These are phyloP conservation scores for Elongisporangium undulatum DNA, from an alignment of 352 stramenopile species.

Conservation along the genomic window DNA sequence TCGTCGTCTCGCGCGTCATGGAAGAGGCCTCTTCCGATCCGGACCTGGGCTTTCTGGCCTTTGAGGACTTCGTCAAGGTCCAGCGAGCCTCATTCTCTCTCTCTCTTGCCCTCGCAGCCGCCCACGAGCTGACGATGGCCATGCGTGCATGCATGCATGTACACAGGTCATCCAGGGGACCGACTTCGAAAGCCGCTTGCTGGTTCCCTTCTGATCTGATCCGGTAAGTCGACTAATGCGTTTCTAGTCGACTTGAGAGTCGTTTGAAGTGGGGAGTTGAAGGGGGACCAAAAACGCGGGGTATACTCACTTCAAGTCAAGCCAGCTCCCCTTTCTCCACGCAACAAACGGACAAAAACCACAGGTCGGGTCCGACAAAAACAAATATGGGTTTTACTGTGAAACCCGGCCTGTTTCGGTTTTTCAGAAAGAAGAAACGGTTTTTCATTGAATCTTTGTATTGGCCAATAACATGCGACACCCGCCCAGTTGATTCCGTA, in stretches of 20 bases:
- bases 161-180: constrained; percentile 46
- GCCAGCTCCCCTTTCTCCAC: neutral
- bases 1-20: constrained; percentile 38
- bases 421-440: neutral
- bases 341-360: neutral
- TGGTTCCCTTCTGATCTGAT: constrained; percentile 41
- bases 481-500: neutral
- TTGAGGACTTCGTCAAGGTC: constrained; percentile 63
- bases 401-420: neutral
- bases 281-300: neutral
- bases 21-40: constrained; percentile 49
- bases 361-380: neutral
- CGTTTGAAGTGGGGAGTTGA: neutral
- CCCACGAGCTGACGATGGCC: constrained; percentile 7
- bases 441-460: neutral
- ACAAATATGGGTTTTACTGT: neutral
- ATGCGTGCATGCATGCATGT: constrained; percentile 3
- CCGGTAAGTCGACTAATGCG: neutral
- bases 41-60: constrained; percentile 38
- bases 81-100: constrained; percentile 1
- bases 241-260: neutral
- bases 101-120: neutral
- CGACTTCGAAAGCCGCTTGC: constrained; percentile 55
- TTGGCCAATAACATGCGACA: neutral
- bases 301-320: neutral